Percentiles rank a stretch among this genome's conserved stretches.
phyloP scores from a whole-genome alignment of 805 yeast species.

The Saturnispora sanitii region DNA sequence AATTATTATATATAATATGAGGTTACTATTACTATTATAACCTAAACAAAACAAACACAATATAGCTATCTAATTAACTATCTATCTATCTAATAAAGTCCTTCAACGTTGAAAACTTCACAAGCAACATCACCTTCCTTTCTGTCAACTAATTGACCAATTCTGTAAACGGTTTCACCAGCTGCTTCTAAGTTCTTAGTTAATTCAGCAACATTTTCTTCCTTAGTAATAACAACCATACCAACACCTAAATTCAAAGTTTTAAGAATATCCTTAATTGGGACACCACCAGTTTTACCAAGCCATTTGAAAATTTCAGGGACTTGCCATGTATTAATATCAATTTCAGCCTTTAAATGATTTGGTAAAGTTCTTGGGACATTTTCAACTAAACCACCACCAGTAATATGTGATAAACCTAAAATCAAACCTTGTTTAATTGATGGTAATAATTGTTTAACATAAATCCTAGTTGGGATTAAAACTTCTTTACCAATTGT shows the following conservation, averaged over 20 bases:
- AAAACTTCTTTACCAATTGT: constrained; percentile 81
- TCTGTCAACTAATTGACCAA: constrained; percentile 47
- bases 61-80: background rate
- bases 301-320: constrained; percentile 92
- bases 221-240: constrained; percentile 80
- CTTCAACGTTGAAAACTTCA: constrained; percentile 41
- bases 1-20: no score
- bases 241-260: constrained; percentile 96
- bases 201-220: constrained; percentile 52
- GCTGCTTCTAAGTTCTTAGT: constrained; percentile 43
- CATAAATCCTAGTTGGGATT: constrained; percentile 90
- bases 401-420: constrained; percentile 95
- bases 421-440: constrained; percentile 57
- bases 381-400: constrained; percentile 96
- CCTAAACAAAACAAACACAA: no score
- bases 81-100: constrained; percentile 26
- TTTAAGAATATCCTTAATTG: constrained; percentile 71
- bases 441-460: constrained; percentile 75
- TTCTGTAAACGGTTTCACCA: constrained; percentile 66
- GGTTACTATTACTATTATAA: no score
- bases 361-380: constrained; percentile 90
- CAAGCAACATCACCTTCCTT: constrained; percentile 48
- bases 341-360: constrained; percentile 69
- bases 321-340: constrained; percentile 70
- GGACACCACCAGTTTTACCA: constrained; percentile 85